Conservation (phyloP, 1,139 yeast species). For the Nakaseomyces glabratus region DNA sequence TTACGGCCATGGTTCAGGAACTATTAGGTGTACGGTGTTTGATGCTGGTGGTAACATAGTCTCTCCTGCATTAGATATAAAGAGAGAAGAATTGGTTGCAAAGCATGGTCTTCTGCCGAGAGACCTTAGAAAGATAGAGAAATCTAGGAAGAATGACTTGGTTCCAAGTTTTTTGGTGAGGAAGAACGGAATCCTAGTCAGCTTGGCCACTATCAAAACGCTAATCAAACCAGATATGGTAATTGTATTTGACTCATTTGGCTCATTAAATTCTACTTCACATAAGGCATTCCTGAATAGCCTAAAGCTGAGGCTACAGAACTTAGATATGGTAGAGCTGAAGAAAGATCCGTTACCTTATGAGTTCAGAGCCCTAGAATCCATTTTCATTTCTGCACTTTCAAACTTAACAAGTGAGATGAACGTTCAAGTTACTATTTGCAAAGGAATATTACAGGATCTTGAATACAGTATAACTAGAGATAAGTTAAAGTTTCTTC, state of each 20-base stretch:
- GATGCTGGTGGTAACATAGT: slow-evolving; percentile 48
- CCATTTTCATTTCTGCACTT: slow-evolving; percentile 76
- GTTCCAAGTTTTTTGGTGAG: slow-evolving; percentile 67
- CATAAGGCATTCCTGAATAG: slow-evolving; percentile 28
- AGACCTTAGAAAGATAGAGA: slow-evolving; percentile 51
- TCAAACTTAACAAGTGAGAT: slow-evolving; percentile 79
- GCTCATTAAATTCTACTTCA: slow-evolving; percentile 26
- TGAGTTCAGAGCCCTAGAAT: slow-evolving; percentile 85
- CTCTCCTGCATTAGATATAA: slow-evolving; percentile 48
- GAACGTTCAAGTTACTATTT: slow-evolving; percentile 59
- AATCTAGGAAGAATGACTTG: slow-evolving; percentile 39
- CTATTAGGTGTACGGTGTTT: slow-evolving; percentile 49
- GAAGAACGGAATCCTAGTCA: slow-evolving; percentile 50
- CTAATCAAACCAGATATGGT: slow-evolving; percentile 56
- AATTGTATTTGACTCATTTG: slow-evolving; percentile 49
- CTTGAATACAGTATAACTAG: slow-evolving; percentile 81
- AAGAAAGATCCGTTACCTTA: slow-evolving; percentile 36
- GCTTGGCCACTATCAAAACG: slow-evolving; percentile 61
- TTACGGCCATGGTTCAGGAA: slow-evolving; percentile 28
- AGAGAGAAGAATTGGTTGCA: slow-evolving; percentile 41
- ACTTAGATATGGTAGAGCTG: slow-evolving; percentile 24
- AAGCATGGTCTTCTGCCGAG: slow-evolving; percentile 30
- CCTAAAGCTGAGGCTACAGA: slow-evolving; percentile 20
- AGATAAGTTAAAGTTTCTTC: slow-evolving; percentile 66
- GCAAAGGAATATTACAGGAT: slow-evolving; percentile 72